These are phyloP conservation scores for Phialophora verrucosa DNA, from an alignment of 2,329 filamentous ascomycete genomes.

Conservation along the genomic window DNA sequence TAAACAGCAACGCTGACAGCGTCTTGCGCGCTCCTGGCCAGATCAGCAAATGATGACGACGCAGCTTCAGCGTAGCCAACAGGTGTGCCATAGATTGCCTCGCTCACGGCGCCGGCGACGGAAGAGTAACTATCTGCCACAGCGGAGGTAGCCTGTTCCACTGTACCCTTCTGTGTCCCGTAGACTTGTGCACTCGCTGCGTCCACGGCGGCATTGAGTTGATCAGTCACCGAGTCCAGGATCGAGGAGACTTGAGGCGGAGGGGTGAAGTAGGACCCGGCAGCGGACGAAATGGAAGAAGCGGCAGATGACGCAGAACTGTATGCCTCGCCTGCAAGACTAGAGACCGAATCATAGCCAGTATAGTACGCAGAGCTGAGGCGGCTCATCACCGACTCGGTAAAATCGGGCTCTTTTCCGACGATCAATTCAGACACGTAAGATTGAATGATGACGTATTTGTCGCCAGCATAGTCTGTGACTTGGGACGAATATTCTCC, in stretches of 20 bases:
- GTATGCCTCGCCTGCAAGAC: slow-evolving; percentile 57
- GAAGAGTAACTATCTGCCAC: slow-evolving; percentile 60
- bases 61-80: slow-evolving; percentile 60
- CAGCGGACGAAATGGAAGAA: slow-evolving; percentile 46
- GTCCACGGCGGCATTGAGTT: slow-evolving; percentile 64
- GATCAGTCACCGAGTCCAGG: slow-evolving; percentile 61
- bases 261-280: slow-evolving; percentile 54
- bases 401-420: slow-evolving; percentile 80
- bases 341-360: slow-evolving; percentile 59
- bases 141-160: slow-evolving; percentile 61
- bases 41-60: slow-evolving; percentile 59
- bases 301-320: slow-evolving; percentile 46
- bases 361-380: slow-evolving; percentile 75
- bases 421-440: slow-evolving; percentile 77
- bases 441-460: slow-evolving; percentile 72
- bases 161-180: slow-evolving; percentile 59
- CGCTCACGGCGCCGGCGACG: slow-evolving; percentile 52
- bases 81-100: slow-evolving; percentile 62
- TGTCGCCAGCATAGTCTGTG: slow-evolving; percentile 64
- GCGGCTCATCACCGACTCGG: slow-evolving; percentile 76
- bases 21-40: slow-evolving; percentile 60
- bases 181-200: slow-evolving; percentile 65
- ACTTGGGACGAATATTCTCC: slow-evolving; percentile 64
- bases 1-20: slow-evolving; percentile 65
- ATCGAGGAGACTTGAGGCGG: slow-evolving; percentile 64